Base-by-base conservation (phyloP, 202 grass and related monocot species). In the Setaria viridis region DNA sequence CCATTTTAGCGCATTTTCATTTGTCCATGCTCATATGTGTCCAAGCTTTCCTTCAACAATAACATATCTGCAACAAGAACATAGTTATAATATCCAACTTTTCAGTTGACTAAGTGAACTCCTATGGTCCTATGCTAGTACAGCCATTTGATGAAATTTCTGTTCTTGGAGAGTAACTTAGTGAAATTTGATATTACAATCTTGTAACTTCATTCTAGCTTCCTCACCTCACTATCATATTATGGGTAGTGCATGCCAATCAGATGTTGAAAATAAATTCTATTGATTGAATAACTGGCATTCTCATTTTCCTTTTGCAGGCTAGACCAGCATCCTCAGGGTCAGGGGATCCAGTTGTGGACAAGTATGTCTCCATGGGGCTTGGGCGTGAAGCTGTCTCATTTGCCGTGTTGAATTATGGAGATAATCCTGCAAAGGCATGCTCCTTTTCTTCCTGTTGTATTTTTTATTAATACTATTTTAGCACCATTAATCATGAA, bases 331-430 rank as follows among this genome's bases (percentile, higher is more conserved):
- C 25, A 34, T 82, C 80, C 20, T 82, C 67, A 68, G 89, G 88
- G 54, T 82, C 67, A 68, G 89, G 88, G 60, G 95, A 98, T 89
- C 93, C 93, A 84, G 53, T 92, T 55, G 89, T 98, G 55, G 91
- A 98, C 74, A 98, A 93, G 70, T 98, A 95, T 80, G 85, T 95
- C 0, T 47, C 93, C 16, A 91, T 92, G 77, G 95, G 95, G 6
- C 89, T 98, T 72, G 81, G 93, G 63, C 95, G 91, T 80, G 91
- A 98, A 88, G 89, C 89, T 64, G 93, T 95, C 42, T 88, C 95
- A 79, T 89, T 98, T 89, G 93, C 95, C 12, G 91, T 98, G 67
- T 83, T 93, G 37, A 98, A 98, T 87, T 98, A 90, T 84, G 95
- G 95, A 83, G 95, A 98, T 81, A 93, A 98, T 80, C 87, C 91